These are phyloP conservation scores for Komagataella mondaviorum DNA, from an alignment of 805 yeast genomes.

Conservation along the genomic window DNA sequence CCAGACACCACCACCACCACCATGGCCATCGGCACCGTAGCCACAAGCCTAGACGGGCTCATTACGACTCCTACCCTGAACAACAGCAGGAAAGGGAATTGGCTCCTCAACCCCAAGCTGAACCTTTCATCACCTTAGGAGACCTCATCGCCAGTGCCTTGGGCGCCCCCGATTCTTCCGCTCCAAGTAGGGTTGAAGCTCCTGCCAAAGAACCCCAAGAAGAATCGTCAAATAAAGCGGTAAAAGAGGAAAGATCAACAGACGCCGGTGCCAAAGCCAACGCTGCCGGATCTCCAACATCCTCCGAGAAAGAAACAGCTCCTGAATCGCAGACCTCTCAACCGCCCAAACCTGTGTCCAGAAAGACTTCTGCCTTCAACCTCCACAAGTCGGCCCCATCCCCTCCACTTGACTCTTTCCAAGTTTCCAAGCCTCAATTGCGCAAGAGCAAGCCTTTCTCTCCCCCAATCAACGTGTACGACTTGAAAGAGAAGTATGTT, in stretches of 20 bases:
- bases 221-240: background rate
- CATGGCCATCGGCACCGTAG: background rate
- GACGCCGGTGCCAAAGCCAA: background rate
- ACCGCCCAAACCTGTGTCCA: background rate
- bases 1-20: background rate
- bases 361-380: conserved; percentile 2
- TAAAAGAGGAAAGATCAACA: background rate
- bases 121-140: background rate
- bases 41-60: background rate
- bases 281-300: background rate
- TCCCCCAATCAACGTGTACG: conserved; percentile 48
- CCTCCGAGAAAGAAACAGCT: background rate
- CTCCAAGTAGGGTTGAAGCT: background rate
- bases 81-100: background rate
- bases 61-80: background rate
- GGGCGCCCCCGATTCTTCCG: background rate
- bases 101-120: background rate
- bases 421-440: conserved; percentile 30
- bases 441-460: conserved; percentile 33
- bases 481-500: conserved; percentile 27
- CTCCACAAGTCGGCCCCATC: conserved; percentile 16
- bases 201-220: background rate
- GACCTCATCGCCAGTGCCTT: background rate
- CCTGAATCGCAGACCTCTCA: background rate
- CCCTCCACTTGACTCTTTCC: conserved; percentile 24